These are phyloP conservation scores for Globisporangium yorkense DNA, from an alignment of 352 stramenopile genomes.

Conservation along the genomic window DNA sequence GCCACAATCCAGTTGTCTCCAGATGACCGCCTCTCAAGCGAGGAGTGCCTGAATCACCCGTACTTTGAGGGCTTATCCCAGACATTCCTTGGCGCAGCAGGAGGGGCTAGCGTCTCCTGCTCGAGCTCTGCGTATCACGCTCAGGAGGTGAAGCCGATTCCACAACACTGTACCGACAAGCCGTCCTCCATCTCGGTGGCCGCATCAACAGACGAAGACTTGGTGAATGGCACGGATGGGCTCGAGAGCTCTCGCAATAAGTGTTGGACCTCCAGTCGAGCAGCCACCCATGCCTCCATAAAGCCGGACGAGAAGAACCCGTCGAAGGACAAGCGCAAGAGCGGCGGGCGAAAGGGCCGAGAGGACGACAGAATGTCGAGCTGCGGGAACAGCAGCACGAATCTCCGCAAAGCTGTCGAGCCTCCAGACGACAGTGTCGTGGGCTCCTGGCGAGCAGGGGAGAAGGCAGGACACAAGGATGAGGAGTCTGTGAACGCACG, in stretches of 20 bases:
- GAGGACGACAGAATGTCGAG: slow-evolving; percentile 24
- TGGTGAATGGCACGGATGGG: slow-evolving; percentile 12
- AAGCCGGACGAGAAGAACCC: slow-evolving; percentile 35
- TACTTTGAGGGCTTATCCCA: slow-evolving; percentile 82
- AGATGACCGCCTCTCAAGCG: slow-evolving; percentile 63
- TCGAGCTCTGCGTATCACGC: slow-evolving; percentile 4
- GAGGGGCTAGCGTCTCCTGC: slow-evolving; percentile 1
- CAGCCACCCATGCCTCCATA: neutral
- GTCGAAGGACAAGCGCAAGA: slow-evolving; percentile 36
- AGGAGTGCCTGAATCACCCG: slow-evolving; percentile 76
- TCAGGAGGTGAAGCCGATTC: slow-evolving; percentile 26
- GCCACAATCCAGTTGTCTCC: slow-evolving; percentile 70
- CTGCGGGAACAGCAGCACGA: slow-evolving; percentile 29
- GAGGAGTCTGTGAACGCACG: slow-evolving; percentile 23
- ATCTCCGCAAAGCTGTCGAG: slow-evolving; percentile 27
- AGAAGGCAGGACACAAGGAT: slow-evolving; percentile 22
- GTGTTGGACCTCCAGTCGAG: slow-evolving; percentile 26
- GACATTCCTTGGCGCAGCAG: neutral
- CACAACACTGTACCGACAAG: slow-evolving; percentile 23
- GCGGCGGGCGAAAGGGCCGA: slow-evolving; percentile 26
- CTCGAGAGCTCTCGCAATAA: slow-evolving; percentile 35
- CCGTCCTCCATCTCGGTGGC: slow-evolving; percentile 11
- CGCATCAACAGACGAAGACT: slow-evolving; percentile 14
- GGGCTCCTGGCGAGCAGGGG: slow-evolving; percentile 8
- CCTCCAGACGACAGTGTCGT: slow-evolving; percentile 17